These are phyloP conservation scores for Penicillium hesseltinei DNA, from an alignment of 2,329 filamentous ascomycete species.

Conservation along the genomic window DNA sequence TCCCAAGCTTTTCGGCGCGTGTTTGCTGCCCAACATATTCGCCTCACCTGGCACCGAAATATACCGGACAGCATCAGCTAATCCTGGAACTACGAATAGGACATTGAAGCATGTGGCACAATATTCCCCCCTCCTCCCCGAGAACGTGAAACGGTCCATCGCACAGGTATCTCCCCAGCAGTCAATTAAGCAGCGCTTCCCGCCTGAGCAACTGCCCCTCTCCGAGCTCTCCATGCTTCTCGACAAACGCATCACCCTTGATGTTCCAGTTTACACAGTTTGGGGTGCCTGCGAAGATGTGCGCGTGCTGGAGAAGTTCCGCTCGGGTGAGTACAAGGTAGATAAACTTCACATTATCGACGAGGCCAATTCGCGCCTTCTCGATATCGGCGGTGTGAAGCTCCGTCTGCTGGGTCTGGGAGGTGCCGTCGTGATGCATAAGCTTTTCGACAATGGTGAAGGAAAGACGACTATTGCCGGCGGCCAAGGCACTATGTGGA, in stretches of 20 bases:
- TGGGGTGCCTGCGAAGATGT: slow-evolving; percentile 99
- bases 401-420: slow-evolving; percentile 88
- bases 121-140: slow-evolving; percentile 90
- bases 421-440: slow-evolving; percentile 98
- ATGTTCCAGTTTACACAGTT: slow-evolving; percentile 96
- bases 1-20: slow-evolving; percentile 1
- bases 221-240: slow-evolving; percentile 90
- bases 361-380: slow-evolving; percentile 90
- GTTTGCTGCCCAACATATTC: slow-evolving; percentile 13
- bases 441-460: slow-evolving; percentile 98
- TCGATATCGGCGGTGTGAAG: slow-evolving; percentile 95
- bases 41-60: slow-evolving; percentile 4
- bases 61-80: slow-evolving; percentile 14
- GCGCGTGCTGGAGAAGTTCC: slow-evolving; percentile 92
- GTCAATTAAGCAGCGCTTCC: slow-evolving; percentile 78
- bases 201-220: slow-evolving; percentile 77
- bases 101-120: slow-evolving; percentile 98
- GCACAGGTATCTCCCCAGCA: slow-evolving; percentile 65
- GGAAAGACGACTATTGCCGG: slow-evolving; percentile 97
- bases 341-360: slow-evolving; percentile 98
- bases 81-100: slow-evolving; percentile 49
- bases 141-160: slow-evolving; percentile 66
- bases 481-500: slow-evolving; percentile 99
- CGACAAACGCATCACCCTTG: slow-evolving; percentile 82
- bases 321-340: slow-evolving; percentile 96